Evolutionary conservation across 2,329 filamentous ascomycete genomes (phyloP).

Genomic region (Ceratocystis cubensis): DNA sequence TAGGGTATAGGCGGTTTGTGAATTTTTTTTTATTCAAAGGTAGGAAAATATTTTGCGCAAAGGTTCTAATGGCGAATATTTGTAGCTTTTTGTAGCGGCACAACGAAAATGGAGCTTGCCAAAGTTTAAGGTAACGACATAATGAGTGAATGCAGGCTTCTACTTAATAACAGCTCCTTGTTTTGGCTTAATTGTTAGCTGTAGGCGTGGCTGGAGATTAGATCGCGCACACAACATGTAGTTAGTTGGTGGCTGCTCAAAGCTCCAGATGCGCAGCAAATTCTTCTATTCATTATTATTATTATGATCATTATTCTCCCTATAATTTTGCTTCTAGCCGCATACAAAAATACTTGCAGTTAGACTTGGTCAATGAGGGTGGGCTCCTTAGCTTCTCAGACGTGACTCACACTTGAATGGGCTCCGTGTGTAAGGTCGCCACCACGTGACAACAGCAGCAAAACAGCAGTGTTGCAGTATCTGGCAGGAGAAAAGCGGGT

Average conservation of each 20-base stretch:
- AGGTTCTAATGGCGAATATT: neutral
- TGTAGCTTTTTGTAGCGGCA: neutral
- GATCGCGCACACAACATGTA: no score
- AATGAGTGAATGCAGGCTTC: neutral
- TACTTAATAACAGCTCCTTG: no score
- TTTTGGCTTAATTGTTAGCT: no score
- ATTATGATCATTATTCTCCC: neutral
- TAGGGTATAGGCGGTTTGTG: no score
- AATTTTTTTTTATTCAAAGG: neutral
- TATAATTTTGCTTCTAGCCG: no score
- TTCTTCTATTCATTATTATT: neutral
- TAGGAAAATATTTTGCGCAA: conserved; percentile 1
- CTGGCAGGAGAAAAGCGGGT: neutral
- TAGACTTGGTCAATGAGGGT: neutral
- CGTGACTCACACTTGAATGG: neutral
- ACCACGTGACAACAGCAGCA: neutral
- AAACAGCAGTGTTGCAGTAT: neutral
- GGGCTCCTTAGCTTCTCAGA: neutral
- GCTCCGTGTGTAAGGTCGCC: neutral
- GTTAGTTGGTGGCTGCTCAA: no score
- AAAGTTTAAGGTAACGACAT: neutral
- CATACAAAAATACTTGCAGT: no score
- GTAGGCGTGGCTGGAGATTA: no score
- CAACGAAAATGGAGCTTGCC: neutral
- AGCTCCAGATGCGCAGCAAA: no score